Conservation (phyloP, 2,329 filamentous ascomycete genomes). For the Diaporthe amygdali region DNA sequence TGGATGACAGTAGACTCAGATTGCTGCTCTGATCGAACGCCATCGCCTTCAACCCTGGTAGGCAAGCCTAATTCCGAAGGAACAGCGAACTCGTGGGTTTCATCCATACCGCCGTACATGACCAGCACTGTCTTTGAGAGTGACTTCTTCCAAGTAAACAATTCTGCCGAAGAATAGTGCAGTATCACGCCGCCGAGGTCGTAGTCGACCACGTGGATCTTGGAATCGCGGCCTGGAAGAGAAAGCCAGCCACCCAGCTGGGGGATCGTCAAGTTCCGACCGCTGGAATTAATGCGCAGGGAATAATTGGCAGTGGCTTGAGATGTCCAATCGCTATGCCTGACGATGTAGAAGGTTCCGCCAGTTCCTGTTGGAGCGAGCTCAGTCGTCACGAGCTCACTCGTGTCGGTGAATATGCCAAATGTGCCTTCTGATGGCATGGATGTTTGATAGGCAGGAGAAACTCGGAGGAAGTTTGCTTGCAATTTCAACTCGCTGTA, state of each 20-base stretch:
- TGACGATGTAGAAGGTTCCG: constrained; percentile 69
- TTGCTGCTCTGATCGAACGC: constrained; percentile 25
- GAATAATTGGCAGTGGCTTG: constrained; percentile 63
- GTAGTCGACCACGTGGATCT: constrained; percentile 71
- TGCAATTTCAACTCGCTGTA: constrained; percentile 80
- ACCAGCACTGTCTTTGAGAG: constrained; percentile 65
- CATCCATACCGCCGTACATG: constrained; percentile 67
- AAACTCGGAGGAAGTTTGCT: constrained; percentile 75
- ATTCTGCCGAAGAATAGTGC: constrained; percentile 72
- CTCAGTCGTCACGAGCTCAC: constrained; percentile 58
- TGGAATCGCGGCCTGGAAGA: constrained; percentile 68
- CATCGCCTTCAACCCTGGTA: constrained; percentile 21
- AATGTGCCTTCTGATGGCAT: constrained; percentile 40
- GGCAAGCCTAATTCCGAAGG: constrained; percentile 3
- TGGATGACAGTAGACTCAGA: constrained; percentile 31
- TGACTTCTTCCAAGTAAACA: constrained; percentile 73
- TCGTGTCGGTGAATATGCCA: constrained; percentile 51
- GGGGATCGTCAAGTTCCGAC: constrained; percentile 57
- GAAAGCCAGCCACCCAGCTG: constrained; percentile 61
- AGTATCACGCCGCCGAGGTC: constrained; percentile 62
- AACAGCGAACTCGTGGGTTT: constrained; percentile 67
- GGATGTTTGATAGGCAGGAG: constrained; percentile 70
- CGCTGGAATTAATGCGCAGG: constrained; percentile 62
- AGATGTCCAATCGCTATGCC: constrained; percentile 69
- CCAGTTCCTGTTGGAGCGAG: constrained; percentile 66